phyloP scores from a whole-genome alignment of 225 moss, liverwort and hornwort genomes.

The Neckera pumila region DNA sequence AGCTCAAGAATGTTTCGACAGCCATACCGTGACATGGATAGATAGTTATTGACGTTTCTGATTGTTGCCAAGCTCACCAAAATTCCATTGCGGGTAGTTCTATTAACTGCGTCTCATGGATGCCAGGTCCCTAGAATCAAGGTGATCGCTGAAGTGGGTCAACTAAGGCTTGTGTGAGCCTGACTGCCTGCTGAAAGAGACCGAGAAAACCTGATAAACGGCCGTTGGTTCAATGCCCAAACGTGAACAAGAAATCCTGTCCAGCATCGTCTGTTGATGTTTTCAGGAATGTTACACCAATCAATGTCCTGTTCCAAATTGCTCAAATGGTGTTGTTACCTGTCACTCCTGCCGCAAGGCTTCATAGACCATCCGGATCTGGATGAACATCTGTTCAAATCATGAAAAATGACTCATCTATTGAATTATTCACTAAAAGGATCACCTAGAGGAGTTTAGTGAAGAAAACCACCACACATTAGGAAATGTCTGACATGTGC shows the following conservation, averaged over 20 bases:
- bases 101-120: not conserved
- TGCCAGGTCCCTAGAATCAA: not conserved
- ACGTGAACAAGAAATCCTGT: not conserved
- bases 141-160: not conserved
- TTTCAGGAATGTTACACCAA: not conserved
- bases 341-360: not conserved
- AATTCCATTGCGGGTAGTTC: not conserved
- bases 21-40: not conserved
- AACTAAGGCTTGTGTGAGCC: not conserved
- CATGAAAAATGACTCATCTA: not conserved
- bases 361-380: not conserved
- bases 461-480: not conserved
- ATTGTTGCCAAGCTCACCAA: not conserved
- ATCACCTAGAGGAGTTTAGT: not conserved
- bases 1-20: not conserved
- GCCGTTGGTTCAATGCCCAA: not conserved
- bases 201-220: not conserved
- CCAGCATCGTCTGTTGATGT: not conserved
- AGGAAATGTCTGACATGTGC: not conserved
- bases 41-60: not conserved
- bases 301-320: not conserved
- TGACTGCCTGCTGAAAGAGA: not conserved
- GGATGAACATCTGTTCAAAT: not conserved
- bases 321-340: not conserved
- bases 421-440: not conserved